phyloP scores from a whole-genome alignment of 192 early-diverging fungal species.

The Rhizophagus prolifer region DNA sequence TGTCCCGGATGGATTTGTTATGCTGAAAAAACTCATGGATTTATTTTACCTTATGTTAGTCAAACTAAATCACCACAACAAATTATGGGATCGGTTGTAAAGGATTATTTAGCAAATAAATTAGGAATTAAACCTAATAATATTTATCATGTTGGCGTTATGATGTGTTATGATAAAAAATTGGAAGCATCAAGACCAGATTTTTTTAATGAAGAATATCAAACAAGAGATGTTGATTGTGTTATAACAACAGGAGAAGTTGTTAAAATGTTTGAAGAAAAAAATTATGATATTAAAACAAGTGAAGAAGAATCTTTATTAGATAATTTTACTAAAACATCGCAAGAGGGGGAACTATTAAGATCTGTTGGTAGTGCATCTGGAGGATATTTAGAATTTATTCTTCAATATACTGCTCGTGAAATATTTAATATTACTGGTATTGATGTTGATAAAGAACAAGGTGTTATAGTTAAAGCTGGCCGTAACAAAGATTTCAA shows the following conservation, averaged over 20 bases:
- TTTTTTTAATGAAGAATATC: constrained; percentile 80
- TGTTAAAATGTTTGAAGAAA: constrained; percentile 80
- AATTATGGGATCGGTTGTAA: constrained; percentile 88
- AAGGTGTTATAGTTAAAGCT: constrained; percentile 61
- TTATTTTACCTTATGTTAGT: constrained; percentile 85
- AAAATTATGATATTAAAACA: constrained; percentile 46
- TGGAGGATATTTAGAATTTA: constrained; percentile 89
- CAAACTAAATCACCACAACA: constrained; percentile 96
- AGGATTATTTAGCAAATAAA: constrained; percentile 73
- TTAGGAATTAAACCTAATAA: constrained; percentile 64
- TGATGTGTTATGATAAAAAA: constrained; percentile 99
- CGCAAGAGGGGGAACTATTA: constrained; percentile 39
- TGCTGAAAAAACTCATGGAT: constrained; percentile 95
- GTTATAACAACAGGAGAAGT: constrained; percentile 95
- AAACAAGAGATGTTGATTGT: constrained; percentile 92
- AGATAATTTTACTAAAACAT: constrained; percentile 43
- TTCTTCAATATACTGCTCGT: constrained; percentile 79
- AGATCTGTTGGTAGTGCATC: constrained; percentile 81
- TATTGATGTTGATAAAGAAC: constrained; percentile 52
- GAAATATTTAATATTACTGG: constrained; percentile 72
- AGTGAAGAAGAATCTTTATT: constrained; percentile 52
- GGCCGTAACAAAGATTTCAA: constrained; percentile 84
- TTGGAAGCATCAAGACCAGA: constrained; percentile 93
- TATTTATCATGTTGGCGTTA: constrained; percentile 91
- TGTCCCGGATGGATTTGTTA: constrained; percentile 97